A percentile compares a stretch with the other conserved stretches of the same genome.
phyloP scores from a whole-genome alignment of 495 filamentous ascomycete species.

The Saxophila tyrrhenica region DNA sequence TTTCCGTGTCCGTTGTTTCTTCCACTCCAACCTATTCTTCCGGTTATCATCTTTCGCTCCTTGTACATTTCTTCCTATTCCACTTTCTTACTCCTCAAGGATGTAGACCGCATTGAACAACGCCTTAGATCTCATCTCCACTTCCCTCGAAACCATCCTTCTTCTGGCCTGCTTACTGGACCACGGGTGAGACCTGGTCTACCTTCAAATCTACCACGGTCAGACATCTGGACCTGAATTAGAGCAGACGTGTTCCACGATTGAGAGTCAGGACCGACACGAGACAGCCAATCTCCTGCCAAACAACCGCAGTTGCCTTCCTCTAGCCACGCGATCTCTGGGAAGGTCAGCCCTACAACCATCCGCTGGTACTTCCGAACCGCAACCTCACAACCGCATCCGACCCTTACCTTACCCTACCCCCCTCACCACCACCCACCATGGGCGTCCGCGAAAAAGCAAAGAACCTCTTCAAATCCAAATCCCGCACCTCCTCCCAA shows the following conservation, averaged over 20 bases:
- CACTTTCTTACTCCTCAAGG: neutral
- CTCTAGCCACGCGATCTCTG: neutral
- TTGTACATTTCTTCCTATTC: neutral
- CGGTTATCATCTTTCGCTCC: neutral
- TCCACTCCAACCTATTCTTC: neutral
- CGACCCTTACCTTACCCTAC: neutral
- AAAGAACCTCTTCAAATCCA: constrained; percentile 25
- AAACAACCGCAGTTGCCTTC: neutral
- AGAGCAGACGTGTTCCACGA: too few relatives aligned
- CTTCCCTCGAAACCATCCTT: neutral
- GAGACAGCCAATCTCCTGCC: neutral
- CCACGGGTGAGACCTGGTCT: neutral
- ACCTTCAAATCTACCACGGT: neutral
- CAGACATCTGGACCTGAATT: too few relatives aligned
- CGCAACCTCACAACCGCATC: constrained; percentile 2
- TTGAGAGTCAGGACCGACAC: too few relatives aligned
- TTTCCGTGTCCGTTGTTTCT: neutral
- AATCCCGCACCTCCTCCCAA: constrained; percentile 6
- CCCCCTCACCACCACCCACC: constrained; percentile 2
- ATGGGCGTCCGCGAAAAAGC: constrained; percentile 33
- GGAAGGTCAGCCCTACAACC: neutral
- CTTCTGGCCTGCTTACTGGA: neutral
- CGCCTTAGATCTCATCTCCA: neutral
- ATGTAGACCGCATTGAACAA: too few relatives aligned
- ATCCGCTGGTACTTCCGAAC: too few relatives aligned